phyloP scores from a whole-genome alignment of 495 filamentous ascomycete species.

The Penicillium herquei region DNA sequence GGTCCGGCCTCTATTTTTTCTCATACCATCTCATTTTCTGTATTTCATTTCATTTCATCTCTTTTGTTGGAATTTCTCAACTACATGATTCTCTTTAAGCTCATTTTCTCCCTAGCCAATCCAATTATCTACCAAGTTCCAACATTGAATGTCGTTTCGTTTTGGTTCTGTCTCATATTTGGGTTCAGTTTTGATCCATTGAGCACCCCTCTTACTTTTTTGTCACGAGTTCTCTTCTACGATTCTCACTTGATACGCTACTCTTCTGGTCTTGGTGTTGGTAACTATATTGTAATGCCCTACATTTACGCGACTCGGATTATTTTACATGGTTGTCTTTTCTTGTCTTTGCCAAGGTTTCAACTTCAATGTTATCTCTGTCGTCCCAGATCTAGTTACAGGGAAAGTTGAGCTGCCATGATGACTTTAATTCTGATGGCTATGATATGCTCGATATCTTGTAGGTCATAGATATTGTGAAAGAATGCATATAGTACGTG shows the following conservation, averaged over 20 bases:
- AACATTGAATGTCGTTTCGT: conserved; percentile 22
- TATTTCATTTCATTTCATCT: conserved; percentile 39
- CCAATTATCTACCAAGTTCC: conserved; percentile 33
- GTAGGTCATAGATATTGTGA: neutral
- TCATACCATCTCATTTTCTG: conserved; percentile 42
- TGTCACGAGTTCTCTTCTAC: neutral
- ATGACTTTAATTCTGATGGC: neutral
- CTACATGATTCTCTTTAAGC: conserved; percentile 30
- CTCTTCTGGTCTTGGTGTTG: neutral
- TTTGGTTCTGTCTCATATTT: neutral
- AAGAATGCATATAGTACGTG: neutral
- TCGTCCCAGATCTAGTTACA: neutral
- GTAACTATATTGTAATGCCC: conserved; percentile 1
- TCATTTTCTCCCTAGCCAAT: conserved; percentile 32
- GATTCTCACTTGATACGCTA: neutral
- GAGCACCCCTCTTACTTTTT: neutral
- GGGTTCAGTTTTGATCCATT: neutral
- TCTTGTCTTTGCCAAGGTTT: neutral
- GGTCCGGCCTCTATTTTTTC: conserved; percentile 21
- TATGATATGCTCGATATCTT: neutral
- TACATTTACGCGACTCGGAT: neutral
- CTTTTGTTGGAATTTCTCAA: conserved; percentile 36
- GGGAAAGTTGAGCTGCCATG: neutral
- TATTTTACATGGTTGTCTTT: neutral
- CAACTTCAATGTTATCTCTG: neutral